These are phyloP conservation scores for Wickerhamomyces xylosicus DNA, from an alignment of 805 yeast genomes.

Conservation along the genomic window DNA sequence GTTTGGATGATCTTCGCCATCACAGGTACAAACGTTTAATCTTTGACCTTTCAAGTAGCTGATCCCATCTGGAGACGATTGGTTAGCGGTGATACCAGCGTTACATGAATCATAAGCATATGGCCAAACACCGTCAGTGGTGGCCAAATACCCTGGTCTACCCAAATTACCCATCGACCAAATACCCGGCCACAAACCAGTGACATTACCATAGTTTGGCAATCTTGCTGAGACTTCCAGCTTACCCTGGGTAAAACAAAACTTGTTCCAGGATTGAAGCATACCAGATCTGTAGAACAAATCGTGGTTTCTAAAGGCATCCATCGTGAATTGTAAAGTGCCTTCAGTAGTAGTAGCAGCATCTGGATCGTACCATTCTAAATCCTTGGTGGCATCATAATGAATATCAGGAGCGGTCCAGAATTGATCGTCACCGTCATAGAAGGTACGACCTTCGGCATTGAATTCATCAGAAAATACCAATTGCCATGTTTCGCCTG, in stretches of 20 bases:
- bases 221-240: slow-evolving; percentile 67
- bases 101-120: slow-evolving; percentile 81
- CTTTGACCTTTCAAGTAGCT: slow-evolving; percentile 81
- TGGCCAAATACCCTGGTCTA: slow-evolving; percentile 80
- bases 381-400: slow-evolving; percentile 80
- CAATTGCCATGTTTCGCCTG: slow-evolving; percentile 62
- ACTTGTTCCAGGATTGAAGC: slow-evolving; percentile 86
- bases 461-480: slow-evolving; percentile 91
- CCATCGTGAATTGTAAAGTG: slow-evolving; percentile 56
- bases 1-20: slow-evolving; percentile 80
- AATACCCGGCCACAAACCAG: slow-evolving; percentile 94
- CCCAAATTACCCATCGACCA: slow-evolving; percentile 94
- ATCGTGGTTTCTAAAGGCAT: slow-evolving; percentile 72
- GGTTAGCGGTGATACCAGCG: slow-evolving; percentile 92
- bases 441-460: slow-evolving; percentile 82
- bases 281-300: slow-evolving; percentile 81
- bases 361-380: slow-evolving; percentile 95
- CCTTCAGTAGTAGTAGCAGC: slow-evolving; percentile 75
- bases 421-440: slow-evolving; percentile 85
- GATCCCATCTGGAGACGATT: slow-evolving; percentile 82
- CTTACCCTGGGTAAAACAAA: slow-evolving; percentile 81
- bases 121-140: slow-evolving; percentile 95
- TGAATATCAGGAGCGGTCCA: slow-evolving; percentile 79
- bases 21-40: slow-evolving; percentile 69
- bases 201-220: slow-evolving; percentile 68